phyloP scores from a whole-genome alignment of 2,329 filamentous ascomycete genomes.

The Chalara sp. region DNA sequence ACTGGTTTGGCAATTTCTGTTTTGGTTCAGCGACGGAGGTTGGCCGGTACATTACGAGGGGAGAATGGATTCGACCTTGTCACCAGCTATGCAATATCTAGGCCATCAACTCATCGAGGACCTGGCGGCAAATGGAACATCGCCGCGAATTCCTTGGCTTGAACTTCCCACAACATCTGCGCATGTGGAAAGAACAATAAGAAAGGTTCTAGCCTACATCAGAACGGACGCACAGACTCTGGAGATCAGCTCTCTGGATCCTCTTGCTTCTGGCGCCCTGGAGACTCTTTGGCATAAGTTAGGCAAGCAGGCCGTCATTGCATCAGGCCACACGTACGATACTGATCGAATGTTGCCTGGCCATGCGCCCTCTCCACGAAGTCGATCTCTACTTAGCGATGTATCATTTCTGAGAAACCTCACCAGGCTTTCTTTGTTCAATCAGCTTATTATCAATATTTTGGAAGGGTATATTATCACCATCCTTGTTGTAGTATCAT shows the following conservation, averaged over 20 bases:
- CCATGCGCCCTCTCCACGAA: background rate
- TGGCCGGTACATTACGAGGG: constrained; percentile 19
- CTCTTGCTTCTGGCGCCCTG: constrained; percentile 19
- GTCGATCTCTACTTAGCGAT: constrained; percentile 47
- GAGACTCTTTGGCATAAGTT: constrained; percentile 22
- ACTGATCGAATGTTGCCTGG: background rate
- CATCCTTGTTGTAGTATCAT: constrained; percentile 81
- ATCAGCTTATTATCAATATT: constrained; percentile 73
- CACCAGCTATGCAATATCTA: constrained; percentile 14
- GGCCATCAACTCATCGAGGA: constrained; percentile 17
- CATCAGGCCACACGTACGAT: constrained; percentile 1
- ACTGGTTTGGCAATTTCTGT: constrained; percentile 85
- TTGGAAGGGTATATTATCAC: constrained; percentile 94
- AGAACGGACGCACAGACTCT: constrained; percentile 19
- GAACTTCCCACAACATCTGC: constrained; percentile 31
- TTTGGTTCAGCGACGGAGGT: constrained; percentile 54
- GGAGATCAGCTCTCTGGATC: constrained; percentile 21
- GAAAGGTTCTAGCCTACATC: constrained; percentile 28
- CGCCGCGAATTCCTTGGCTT: constrained; percentile 22
- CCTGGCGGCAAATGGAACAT: constrained; percentile 22
- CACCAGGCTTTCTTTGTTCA: constrained; percentile 65
- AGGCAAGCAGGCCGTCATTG: no score
- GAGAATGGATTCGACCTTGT: constrained; percentile 7
- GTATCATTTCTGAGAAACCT: constrained; percentile 50
- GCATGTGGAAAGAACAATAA: constrained; percentile 29